These are phyloP conservation scores for Trichoderma atrobrunneum DNA, from an alignment of 2,329 filamentous ascomycete genomes.

Conservation along the genomic window DNA sequence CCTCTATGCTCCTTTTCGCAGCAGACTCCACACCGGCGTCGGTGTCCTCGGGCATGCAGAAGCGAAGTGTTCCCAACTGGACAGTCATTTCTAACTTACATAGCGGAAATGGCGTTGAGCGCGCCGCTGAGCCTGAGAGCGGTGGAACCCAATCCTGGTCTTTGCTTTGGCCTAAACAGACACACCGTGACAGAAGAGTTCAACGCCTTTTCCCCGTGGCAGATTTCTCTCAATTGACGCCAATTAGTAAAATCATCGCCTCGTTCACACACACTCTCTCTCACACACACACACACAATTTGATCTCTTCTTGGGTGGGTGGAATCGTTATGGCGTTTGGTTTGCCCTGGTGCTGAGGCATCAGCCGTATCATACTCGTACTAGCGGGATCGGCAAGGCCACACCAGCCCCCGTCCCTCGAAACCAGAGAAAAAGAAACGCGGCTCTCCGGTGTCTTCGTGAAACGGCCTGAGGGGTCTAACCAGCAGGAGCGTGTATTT, in stretches of 20 bases:
- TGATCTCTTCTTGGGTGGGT: neutral
- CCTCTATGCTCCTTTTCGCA: neutral
- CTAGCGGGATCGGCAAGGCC: neutral
- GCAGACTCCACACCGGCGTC: neutral
- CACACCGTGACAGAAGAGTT: neutral
- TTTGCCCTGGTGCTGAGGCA: neutral
- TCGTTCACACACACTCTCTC: neutral
- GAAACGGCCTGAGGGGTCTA: neutral
- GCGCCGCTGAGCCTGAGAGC: conserved; percentile 11
- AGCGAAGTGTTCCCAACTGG: neutral
- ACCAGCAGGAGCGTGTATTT: neutral
- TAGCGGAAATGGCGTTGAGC: conserved; percentile 3
- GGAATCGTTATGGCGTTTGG: neutral
- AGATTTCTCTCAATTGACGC: neutral
- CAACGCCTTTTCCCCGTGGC: neutral
- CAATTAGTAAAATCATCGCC: neutral
- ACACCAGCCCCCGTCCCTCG: neutral
- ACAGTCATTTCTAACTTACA: neutral
- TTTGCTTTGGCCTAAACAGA: neutral
- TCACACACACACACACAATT: neutral
- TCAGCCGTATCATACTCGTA: neutral
- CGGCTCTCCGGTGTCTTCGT: neutral
- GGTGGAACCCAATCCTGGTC: conserved; percentile 9
- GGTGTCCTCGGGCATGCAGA: neutral
- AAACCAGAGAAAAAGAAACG: neutral